Conservation (phyloP, 257 asterid species). For the Penstemon eatonii region DNA sequence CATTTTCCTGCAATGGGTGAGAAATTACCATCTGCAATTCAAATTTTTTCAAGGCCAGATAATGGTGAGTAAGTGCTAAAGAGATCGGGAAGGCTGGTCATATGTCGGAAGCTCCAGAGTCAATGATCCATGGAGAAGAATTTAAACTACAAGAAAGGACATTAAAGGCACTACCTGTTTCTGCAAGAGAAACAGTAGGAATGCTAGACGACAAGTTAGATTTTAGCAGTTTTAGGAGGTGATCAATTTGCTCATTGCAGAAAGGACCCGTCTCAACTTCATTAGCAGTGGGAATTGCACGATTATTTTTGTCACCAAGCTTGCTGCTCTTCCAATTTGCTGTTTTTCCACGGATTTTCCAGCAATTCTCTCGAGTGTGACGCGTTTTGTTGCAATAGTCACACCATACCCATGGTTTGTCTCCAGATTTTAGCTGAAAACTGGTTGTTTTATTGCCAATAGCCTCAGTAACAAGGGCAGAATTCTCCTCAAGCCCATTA, state of each 20-base stretch:
- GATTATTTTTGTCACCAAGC: not conserved
- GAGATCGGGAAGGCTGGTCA: conserved; percentile 3
- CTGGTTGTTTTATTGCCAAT: too few relatives aligned
- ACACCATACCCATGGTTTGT: conserved; percentile 1
- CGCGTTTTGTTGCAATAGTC: not conserved
- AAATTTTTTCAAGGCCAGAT: not conserved
- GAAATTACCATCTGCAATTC: conserved; percentile 8
- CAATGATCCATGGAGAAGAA: not conserved
- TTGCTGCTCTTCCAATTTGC: not conserved
- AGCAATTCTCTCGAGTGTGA: not conserved
- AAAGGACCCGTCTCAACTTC: not conserved
- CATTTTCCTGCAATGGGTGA: not conserved
- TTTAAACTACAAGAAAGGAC: too few relatives aligned
- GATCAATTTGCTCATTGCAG: not conserved
- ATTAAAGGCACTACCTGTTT: not conserved
- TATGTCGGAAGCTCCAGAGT: conserved; percentile 13
- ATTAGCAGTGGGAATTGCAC: too few relatives aligned
- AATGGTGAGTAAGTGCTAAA: conserved; percentile 1
- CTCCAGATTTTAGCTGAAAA: not conserved
- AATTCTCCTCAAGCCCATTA: not conserved
- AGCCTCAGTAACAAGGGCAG: not conserved
- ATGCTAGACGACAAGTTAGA: not conserved
- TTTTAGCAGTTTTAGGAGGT: not conserved
- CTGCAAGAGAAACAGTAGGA: not conserved
- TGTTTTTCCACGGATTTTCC: conserved; percentile 1